Evolutionary conservation across 371 early-diverging fungal genomes (phyloP), one percentile per base, ranked within the genome.

Genomic region (Gilbertella persicaria): DNA sequence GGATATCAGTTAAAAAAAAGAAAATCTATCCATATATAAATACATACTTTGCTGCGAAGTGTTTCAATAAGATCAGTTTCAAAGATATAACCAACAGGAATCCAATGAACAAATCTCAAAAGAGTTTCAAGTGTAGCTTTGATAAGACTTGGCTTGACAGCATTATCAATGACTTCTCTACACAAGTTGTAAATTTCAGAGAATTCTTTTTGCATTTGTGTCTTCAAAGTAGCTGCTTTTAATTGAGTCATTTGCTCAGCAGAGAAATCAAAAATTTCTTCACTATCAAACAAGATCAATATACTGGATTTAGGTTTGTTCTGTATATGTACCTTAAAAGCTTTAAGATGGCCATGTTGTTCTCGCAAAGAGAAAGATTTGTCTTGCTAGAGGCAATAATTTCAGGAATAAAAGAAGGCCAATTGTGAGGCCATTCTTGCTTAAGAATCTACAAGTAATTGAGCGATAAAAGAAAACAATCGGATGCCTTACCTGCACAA

Each of bases 371-470:
- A 0, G 92, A 78, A 17, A 98, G 82, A 56, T 90, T 95, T 7
- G 91, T 86, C 65, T 91, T 88, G 69, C 95, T 94, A 7, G 96
- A 92, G n/a, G 73, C 72, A 16, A 99, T 93, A 58, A 99, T 91
- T 69, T 99, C 99, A 20, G 96, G 90, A 57, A 99, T 98, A 69
- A 99, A 99, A 16, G 85, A 85, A 4, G 99, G 99, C 99, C 99
- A 99, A 64, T 97, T 93, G 53, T 93, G 90, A 14, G 99, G 99
- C 99, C 99, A 99, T 67, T 99, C 99, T 73, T 99, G 97, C 75
- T 99, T 99, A 53, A 99, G 77, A 41, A 99, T 95, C 91, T 96
- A 74, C 24, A 36, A 19, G 52, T 40, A 21, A 50, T n/a, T n/a
- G n/a, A n/a, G n/a, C n/a, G 17, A 42, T 23, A 43, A 46, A 51